These are phyloP conservation scores for Vanrija sp. DNA, from an alignment of 1,284 basidiomycete species.

Conservation along the genomic window DNA sequence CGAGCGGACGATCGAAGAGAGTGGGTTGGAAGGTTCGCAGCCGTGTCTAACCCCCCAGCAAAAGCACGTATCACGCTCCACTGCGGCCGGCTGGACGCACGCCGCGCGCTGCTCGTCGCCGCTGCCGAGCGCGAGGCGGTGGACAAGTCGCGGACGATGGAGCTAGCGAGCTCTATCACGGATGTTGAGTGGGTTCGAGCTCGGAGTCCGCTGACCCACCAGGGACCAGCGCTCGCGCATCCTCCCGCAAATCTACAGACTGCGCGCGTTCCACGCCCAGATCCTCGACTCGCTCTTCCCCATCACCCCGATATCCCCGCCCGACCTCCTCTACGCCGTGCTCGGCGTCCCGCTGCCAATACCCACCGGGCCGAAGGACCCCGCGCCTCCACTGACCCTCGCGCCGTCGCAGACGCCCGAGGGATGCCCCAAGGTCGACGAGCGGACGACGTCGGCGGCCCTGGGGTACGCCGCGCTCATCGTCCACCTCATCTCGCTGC, in stretches of 20 bases:
- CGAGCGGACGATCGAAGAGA: slow-evolving; percentile 23
- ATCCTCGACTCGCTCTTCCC: slow-evolving; percentile 77
- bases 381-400: slow-evolving; percentile 74
- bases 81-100: slow-evolving; percentile 16
- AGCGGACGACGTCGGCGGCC: slow-evolving; percentile 77
- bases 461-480: slow-evolving; percentile 83
- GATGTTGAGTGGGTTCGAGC: slow-evolving; percentile 25
- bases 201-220: slow-evolving; percentile 1
- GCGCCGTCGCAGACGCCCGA: slow-evolving; percentile 53
- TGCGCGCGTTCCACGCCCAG: slow-evolving; percentile 67
- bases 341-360: slow-evolving; percentile 78
- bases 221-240: slow-evolving; percentile 50
- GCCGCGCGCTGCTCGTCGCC: slow-evolving; percentile 24
- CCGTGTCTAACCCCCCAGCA: slow-evolving; percentile 16
- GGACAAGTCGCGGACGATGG: slow-evolving; percentile 13
- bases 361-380: slow-evolving; percentile 67
- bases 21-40: slow-evolving; percentile 15
- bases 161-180: slow-evolving; percentile 22
- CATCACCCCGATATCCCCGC: slow-evolving; percentile 74
- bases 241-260: slow-evolving; percentile 54
- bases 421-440: slow-evolving; percentile 59
- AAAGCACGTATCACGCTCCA: slow-evolving; percentile 28
- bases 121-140: slow-evolving; percentile 29
- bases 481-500: slow-evolving; percentile 72
- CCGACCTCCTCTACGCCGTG: slow-evolving; percentile 79